Evolutionary conservation across 345 rosid species (phyloP), one percentile per base, ranked within the genome.

Genomic region (Rhodamnia rubescens): DNA sequence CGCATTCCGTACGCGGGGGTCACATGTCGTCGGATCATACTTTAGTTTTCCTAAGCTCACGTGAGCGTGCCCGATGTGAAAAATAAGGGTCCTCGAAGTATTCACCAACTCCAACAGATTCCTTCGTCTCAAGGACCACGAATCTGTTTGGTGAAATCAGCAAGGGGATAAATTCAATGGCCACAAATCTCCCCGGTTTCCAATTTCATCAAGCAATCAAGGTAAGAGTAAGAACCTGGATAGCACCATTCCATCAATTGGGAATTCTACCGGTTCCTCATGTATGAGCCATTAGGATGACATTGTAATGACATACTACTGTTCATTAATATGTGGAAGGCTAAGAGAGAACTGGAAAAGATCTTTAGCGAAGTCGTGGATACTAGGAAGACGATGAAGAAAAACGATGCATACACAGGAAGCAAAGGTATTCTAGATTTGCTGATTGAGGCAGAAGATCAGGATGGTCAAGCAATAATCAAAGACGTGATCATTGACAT

Each of bases 101-200:
- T 44, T 44, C 47, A 44, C 47, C 47, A 44, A 44, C 47, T 44
- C 47, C 8, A 44, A 44, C 47, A 36, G n/a, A n/a, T n/a, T 61
- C 89, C 53, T 85, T 89, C 58, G n/a, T 42, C 85, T 89, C 90
- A 83, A 86, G 83, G 52, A 69, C 88, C 50, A 90, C 82, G 86
- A 87, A 26, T 84, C 83, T 85, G 54, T 90, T 86, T 32, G 86
- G 89, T 6, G 64, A 86, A 5, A 87, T 89, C 18, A 89, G 69
- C 85, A 83, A 87, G 84, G 94, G 95, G 44, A 87, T 92, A 21
- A 82, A 92, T 84, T 92, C 94, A 26, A 89, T 92, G 91, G 92
- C 92, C 0, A 59, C 93, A 82, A 91, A 92, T 85, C 82, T 94
- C 84, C 94, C 95, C 11, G 93, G 96, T 4, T 94, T 92, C 83